Base-by-base conservation (phyloP, 2,329 filamentous ascomycete genomes). In the Corinectria fuckeliana region DNA sequence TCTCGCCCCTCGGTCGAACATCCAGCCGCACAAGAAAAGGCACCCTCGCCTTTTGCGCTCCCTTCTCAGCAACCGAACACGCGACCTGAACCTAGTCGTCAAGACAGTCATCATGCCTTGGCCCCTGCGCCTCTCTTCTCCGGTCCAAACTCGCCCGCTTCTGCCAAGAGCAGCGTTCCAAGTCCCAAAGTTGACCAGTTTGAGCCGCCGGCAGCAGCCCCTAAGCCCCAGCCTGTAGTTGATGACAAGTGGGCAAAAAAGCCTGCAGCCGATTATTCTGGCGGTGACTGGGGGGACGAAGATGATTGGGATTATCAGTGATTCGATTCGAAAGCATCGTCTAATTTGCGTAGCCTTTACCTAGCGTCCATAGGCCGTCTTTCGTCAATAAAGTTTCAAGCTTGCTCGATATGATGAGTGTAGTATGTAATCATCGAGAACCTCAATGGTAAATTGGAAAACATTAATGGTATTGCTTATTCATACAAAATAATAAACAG, bases 241-340 rank as follows among this genome's bases (percentile, higher is more conserved):
- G 56, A 69, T 20, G 65, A 70, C 4, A 69, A 69, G 26, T 69
- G 67, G 67, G 62, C 67, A 45, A 68, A 69, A 53, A 69, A 69
- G 21, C 60, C 63, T 10, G 56, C 57, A 16, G 61, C 61, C 21
- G 67, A 69, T 34, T 69, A 69, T 49, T 69, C 67, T 47, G 67
- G 67, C 9, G 67, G 67, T 28, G 67, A 67, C 23, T 69, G 67
- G 67, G 67, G 67, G 36, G 67, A 68, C 11, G 67, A 70, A 2
- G 68, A 70, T 34, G 68, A 70, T 18, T 70, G 68, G 68, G 55
- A 65, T 18, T 70, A 70, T 56, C 70, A 45, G n/a, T 39, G 34
- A 41, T 45, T 44, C 28, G 20, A 25, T 52, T 51, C 20, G 44
- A 38, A 30, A 42, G 9, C 4, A 41, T 25, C 10, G 9, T 44